phyloP scores from a whole-genome alignment of 805 yeast genomes.

The Blastobotrys peoriensis region DNA sequence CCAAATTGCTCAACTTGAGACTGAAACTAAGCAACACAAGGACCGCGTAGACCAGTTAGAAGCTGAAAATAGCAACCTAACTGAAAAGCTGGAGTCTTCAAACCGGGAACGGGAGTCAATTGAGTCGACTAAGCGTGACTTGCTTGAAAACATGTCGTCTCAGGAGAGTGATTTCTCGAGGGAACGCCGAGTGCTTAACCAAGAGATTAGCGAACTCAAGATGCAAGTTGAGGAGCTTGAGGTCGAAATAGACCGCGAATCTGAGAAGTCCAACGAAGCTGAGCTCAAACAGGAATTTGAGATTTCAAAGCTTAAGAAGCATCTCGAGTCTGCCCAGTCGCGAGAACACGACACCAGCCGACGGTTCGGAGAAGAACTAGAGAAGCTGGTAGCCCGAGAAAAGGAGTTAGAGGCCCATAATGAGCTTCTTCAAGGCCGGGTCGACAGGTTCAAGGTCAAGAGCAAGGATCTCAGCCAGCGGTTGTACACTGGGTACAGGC shows the following conservation, averaged over 20 bases:
- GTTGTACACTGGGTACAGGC: constrained; percentile 28
- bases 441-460: constrained; percentile 30
- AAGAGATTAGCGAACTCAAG: constrained; percentile 45
- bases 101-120: constrained; percentile 22
- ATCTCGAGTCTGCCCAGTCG: constrained; percentile 26
- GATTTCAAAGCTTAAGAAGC: constrained; percentile 39
- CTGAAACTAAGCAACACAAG: constrained; percentile 1
- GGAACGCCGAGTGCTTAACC: constrained; percentile 46
- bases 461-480: constrained; percentile 40
- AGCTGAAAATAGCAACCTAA: constrained; percentile 40
- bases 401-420: constrained; percentile 5
- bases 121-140: constrained; percentile 49
- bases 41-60: constrained; percentile 35
- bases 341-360: constrained; percentile 25
- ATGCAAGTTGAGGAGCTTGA: constrained; percentile 45
- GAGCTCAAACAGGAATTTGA: constrained; percentile 18
- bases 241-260: constrained; percentile 36
- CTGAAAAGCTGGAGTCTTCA: constrained; percentile 27
- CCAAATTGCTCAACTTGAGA: background rate
- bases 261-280: constrained; percentile 11
- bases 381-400: constrained; percentile 7
- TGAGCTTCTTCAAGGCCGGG: constrained; percentile 8
- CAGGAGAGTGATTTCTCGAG: constrained; percentile 53
- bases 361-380: constrained; percentile 11
- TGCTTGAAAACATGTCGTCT: constrained; percentile 61